Conservation (phyloP, 2,329 filamentous ascomycete species). For the Ceratocystis smalleyi region DNA sequence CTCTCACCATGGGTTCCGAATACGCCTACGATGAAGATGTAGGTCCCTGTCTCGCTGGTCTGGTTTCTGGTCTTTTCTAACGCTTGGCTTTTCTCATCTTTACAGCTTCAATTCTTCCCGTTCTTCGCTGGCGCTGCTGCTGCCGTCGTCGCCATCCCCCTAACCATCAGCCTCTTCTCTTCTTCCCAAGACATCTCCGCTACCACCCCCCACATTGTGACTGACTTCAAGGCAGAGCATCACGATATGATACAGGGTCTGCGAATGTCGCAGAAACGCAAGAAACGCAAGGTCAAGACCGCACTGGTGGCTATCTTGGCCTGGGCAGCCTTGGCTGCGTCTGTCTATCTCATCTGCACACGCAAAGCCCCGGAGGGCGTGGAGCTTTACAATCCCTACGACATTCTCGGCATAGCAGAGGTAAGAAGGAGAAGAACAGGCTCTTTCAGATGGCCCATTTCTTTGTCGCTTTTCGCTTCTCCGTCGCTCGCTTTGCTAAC, state of each 20-base stretch:
- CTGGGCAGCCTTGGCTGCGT: conserved; percentile 72
- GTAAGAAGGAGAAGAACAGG: conserved; percentile 29
- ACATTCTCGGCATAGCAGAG: conserved; percentile 75
- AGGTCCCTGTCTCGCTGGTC: conserved; percentile 15
- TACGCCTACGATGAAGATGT: conserved; percentile 97
- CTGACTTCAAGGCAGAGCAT: conserved; percentile 64
- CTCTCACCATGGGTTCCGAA: conserved; percentile 65
- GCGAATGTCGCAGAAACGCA: conserved; percentile 74
- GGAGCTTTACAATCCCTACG: conserved; percentile 85
- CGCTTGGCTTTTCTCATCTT: neutral
- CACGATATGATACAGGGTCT: conserved; percentile 67
- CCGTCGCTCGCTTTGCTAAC: conserved; percentile 11
- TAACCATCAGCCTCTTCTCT: conserved; percentile 69
- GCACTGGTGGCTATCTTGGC: conserved; percentile 59
- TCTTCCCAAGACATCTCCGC: neutral
- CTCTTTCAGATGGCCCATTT: conserved; percentile 18
- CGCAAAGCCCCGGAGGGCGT: conserved; percentile 28
- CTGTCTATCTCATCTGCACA: conserved; percentile 78
- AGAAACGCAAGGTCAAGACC: conserved; percentile 77
- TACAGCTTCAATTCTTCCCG: conserved; percentile 87
- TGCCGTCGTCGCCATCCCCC: conserved; percentile 71
- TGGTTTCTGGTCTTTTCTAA: neutral
- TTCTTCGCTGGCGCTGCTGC: conserved; percentile 93
- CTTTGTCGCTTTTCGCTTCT: neutral
- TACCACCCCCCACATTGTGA: conserved; percentile 9